These are phyloP conservation scores for Solanum sitiens DNA, from an alignment of 257 asterid species.

Conservation along the genomic window DNA sequence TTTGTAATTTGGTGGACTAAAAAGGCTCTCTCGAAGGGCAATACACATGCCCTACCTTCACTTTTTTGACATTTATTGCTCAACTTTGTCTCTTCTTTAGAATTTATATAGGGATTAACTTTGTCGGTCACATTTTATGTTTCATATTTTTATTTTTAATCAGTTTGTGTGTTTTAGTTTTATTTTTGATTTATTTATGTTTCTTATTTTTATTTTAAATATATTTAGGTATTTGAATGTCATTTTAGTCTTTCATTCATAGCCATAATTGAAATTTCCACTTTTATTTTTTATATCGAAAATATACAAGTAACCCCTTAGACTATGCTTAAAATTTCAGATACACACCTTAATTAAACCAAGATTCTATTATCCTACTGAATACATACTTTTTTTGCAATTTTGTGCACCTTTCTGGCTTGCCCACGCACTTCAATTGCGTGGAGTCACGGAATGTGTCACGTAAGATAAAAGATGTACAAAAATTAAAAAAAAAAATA, in stretches of 20 bases:
- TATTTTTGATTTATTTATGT: too few relatives aligned
- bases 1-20: neutral
- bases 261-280: neutral
- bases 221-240: neutral
- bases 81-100: neutral
- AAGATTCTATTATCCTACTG: rapidly evolving
- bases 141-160: too few relatives aligned
- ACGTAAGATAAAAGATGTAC: too few relatives aligned
- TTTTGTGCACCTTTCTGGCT: too few relatives aligned
- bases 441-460: too few relatives aligned
- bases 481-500: too few relatives aligned
- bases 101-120: neutral
- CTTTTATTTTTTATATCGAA: neutral
- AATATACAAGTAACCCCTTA: rapidly evolving
- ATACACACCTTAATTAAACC: too few relatives aligned
- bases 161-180: too few relatives aligned
- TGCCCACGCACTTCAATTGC: rapidly evolving
- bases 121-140: neutral
- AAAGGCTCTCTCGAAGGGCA: neutral
- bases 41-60: neutral
- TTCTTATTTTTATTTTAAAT: neutral
- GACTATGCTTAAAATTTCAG: too few relatives aligned
- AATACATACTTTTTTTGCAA: rapidly evolving
- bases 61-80: neutral
- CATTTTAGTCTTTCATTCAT: neutral